Base-by-base conservation (phyloP, 2,329 filamentous ascomycete species). In the Beauveria australis region DNA sequence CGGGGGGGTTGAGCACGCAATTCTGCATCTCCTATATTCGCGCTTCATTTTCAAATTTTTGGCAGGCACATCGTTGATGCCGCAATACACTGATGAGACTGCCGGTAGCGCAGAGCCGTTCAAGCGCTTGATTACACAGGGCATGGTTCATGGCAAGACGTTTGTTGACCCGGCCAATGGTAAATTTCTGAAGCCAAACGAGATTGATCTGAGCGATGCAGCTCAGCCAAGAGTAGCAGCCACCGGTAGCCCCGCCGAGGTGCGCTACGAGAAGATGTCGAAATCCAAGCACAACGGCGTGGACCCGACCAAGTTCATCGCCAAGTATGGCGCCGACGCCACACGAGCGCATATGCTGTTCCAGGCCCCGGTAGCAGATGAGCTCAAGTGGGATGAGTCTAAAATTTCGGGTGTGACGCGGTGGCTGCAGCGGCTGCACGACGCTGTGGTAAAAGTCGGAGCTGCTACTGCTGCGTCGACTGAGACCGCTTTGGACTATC, bases 241-340 rank as follows among this genome's bases (percentile, higher is more conserved):
- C 0, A 89, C 85, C 0, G 83, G 85, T 3, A 74, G 81, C 53
- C 67, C 69, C 0, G 84, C 88, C 1, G 81, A 77, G 30, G 74
- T 91, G 19, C 86, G 84, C 1, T 96, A 83, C 67, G 91, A 96
- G 72, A 96, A 96, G 71, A 96, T 96, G 92, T 94, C 89, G 44
- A 96, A 96, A 75, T 95, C 90, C 68, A 96, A 96, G 73, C 81
- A 94, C 75, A 96, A 96, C 69, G 92, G 92, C 28, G 90, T 96
- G 7, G 91, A 96, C 69, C 92, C 92, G 0, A 85, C 83, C 0
- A 78, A 77, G 0, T 89, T 88, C 64, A 90, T 94, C 61, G 75
- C 79, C 8, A 85, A 83, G 65, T 88, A 94, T 67, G 92, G 92
- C 24, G 89, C 91, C 1, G 92, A 96, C 71, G 87, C 89, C 6